These are phyloP conservation scores for Jaenimonas drosophilae DNA, from an alignment of 208 protist species.

Conservation along the genomic window DNA sequence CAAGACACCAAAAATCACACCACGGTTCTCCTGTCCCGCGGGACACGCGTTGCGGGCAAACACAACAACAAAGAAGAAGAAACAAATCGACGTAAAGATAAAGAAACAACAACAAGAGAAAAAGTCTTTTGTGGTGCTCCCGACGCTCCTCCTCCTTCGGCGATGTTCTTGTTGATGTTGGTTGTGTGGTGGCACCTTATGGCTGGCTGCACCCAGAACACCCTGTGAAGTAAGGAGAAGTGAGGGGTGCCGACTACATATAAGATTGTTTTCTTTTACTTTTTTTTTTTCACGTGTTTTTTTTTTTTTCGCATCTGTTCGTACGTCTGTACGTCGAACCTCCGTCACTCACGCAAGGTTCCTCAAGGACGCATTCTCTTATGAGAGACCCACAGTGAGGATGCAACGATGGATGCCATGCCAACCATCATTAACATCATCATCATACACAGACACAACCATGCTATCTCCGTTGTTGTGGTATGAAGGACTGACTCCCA, in stretches of 20 bases:
- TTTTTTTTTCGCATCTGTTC: constrained; percentile 1
- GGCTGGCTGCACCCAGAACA: too few species aligned
- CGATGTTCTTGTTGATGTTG: too few species aligned
- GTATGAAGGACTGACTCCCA: too few species aligned
- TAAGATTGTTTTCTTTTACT: neutral
- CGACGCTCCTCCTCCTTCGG: too few species aligned
- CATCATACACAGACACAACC: neutral
- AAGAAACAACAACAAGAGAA: neutral
- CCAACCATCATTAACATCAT: neutral
- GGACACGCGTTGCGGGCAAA: neutral
- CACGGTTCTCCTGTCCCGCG: neutral
- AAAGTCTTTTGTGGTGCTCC: too few species aligned
- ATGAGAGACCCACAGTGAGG: too few species aligned
- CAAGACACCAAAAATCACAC: neutral
- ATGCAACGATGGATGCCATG: too few species aligned
- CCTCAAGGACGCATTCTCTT: too few species aligned
- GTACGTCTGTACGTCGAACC: neutral
- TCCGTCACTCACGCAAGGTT: too few species aligned
- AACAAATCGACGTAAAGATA: neutral
- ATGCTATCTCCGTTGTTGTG: neutral
- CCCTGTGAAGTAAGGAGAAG: too few species aligned
- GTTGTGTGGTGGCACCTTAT: too few species aligned
- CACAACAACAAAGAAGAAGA: constrained; percentile 3
- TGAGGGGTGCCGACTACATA: neutral
- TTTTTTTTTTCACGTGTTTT: constrained; percentile 7